A percentile compares a stretch with the other conserved stretches of the same genome.
These are phyloP conservation scores for Musa schizocarpa DNA, from an alignment of 176 grass and related monocot genomes.

Conservation along the genomic window DNA sequence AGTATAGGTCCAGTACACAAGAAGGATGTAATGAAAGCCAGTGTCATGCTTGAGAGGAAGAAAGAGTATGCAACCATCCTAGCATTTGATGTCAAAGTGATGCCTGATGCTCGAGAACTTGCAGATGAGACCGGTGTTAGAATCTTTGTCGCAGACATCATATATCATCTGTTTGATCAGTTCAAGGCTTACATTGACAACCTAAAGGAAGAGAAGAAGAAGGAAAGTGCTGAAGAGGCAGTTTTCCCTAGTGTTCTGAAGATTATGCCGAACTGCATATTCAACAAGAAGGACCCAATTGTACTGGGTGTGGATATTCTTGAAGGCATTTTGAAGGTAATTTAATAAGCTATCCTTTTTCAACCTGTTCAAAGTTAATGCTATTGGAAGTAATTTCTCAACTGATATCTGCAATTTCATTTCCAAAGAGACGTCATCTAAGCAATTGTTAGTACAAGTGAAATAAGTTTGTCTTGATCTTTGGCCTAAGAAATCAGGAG, in stretches of 20 bases:
- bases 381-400: too few relatives aligned
- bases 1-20: conserved; percentile 94
- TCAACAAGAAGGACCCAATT: conserved; percentile 91
- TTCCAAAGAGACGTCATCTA: too few relatives aligned
- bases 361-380: background rate
- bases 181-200: conserved; percentile 88
- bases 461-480: too few relatives aligned
- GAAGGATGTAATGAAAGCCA: conserved; percentile 96
- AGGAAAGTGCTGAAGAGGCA: conserved; percentile 71
- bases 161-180: conserved; percentile 90
- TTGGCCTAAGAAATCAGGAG: too few relatives aligned
- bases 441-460: too few relatives aligned
- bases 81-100: conserved; percentile 99
- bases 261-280: conserved; percentile 84
- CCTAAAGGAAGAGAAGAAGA: conserved; percentile 77
- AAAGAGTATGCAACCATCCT: conserved; percentile 93
- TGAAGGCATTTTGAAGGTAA: conserved; percentile 81
- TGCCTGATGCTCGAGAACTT: conserved; percentile 75
- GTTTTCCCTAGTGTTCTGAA: conserved; percentile 81
- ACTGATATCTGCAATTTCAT: too few relatives aligned
- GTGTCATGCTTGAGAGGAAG: conserved; percentile 92
- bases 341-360: conserved; percentile 2
- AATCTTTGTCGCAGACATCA: conserved; percentile 90
- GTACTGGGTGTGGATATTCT: conserved; percentile 90
- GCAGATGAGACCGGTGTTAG: conserved; percentile 73